A percentile compares a stretch with the other conserved stretches of the same genome.
Conservation (phyloP, 2,329 filamentous ascomycete species). For the Helicocarpus griseus region DNA sequence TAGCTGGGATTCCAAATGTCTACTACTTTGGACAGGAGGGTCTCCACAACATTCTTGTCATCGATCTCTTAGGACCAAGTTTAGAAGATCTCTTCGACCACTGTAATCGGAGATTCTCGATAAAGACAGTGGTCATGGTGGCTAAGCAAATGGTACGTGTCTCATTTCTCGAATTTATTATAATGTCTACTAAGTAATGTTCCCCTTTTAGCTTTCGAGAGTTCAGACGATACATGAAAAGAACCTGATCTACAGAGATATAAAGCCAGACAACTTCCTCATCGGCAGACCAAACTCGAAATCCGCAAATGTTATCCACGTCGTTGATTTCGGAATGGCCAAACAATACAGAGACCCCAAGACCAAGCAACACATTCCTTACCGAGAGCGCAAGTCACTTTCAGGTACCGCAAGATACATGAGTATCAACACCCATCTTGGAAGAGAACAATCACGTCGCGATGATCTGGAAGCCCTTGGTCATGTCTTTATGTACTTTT, state of each 20-base stretch:
- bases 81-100: slow-evolving; percentile 96
- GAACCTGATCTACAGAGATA: slow-evolving; percentile 97
- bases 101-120: slow-evolving; percentile 87
- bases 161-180: neutral
- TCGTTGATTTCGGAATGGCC: slow-evolving; percentile 98
- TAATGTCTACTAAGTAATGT: neutral
- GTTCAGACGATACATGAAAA: slow-evolving; percentile 96
- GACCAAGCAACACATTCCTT: slow-evolving; percentile 97
- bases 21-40: slow-evolving; percentile 99
- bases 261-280: slow-evolving; percentile 98
- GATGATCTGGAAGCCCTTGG: slow-evolving; percentile 85
- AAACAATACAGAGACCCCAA: slow-evolving; percentile 99
- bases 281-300: slow-evolving; percentile 89
- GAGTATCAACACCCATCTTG: slow-evolving; percentile 98
- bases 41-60: slow-evolving; percentile 96
- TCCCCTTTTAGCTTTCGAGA: slow-evolving; percentile 58
- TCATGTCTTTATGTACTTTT: slow-evolving; percentile 62
- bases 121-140: slow-evolving; percentile 98
- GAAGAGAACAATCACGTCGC: slow-evolving; percentile 87
- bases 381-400: slow-evolving; percentile 90
- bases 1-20: slow-evolving; percentile 97
- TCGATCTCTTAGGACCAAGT: slow-evolving; percentile 88
- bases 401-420: slow-evolving; percentile 97
- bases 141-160: slow-evolving; percentile 86
- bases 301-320: slow-evolving; percentile 94